phyloP scores from a whole-genome alignment of 1,284 basidiomycete species.

The Pseudozyma thailandica region DNA sequence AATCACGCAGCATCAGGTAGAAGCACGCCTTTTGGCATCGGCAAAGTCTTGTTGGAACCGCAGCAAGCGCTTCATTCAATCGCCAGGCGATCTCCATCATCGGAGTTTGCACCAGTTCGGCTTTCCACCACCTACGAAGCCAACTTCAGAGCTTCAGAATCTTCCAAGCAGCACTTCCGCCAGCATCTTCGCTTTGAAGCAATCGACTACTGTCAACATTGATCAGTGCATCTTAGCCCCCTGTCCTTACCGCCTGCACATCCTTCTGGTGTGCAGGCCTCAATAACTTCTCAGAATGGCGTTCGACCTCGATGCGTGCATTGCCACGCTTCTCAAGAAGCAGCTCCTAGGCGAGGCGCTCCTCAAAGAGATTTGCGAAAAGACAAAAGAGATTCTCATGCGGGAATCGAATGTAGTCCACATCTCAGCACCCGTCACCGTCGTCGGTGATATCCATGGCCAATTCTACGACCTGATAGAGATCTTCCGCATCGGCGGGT shows the following conservation, averaged over 20 bases:
- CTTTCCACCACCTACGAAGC: too few species aligned
- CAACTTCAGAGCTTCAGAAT: too few species aligned
- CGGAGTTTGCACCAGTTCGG: too few species aligned
- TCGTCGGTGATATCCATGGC: slow-evolving; percentile 98
- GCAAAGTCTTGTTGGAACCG: too few species aligned
- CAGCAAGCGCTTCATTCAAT: too few species aligned
- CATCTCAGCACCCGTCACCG: slow-evolving; percentile 96
- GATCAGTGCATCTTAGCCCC: too few species aligned
- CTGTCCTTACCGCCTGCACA: background rate
- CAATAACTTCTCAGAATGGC: slow-evolving; percentile 41
- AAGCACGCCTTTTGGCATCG: too few species aligned
- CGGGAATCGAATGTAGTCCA: slow-evolving; percentile 98
- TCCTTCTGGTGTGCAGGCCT: background rate
- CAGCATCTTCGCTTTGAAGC: too few species aligned
- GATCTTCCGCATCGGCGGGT: slow-evolving; percentile 97
- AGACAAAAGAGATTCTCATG: slow-evolving; percentile 81
- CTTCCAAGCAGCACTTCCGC: too few species aligned
- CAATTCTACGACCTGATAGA: slow-evolving; percentile 99
- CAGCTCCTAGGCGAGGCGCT: slow-evolving; percentile 66
- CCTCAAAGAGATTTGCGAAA: slow-evolving; percentile 67
- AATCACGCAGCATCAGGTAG: too few species aligned
- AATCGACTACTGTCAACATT: too few species aligned
- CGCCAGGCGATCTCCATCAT: too few species aligned
- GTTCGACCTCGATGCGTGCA: slow-evolving; percentile 67
- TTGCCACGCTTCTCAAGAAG: slow-evolving; percentile 65